phyloP scores from a whole-genome alignment of 179 eudicot genomes.

The Drosera spatulata region DNA sequence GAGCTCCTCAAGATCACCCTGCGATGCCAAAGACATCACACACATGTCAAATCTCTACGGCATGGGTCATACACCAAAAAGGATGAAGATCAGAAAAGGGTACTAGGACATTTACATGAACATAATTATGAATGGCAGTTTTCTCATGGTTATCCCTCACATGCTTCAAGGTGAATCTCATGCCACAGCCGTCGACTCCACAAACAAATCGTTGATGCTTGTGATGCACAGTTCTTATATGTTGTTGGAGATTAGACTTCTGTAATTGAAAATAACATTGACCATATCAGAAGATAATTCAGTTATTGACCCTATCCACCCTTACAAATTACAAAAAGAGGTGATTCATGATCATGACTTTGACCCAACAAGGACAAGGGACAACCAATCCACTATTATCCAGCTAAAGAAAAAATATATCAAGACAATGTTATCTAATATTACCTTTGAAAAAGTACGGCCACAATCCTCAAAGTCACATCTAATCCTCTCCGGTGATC shows the following conservation, averaged over 20 bases:
- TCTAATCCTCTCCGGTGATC: conserved; percentile 23
- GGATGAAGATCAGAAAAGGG: too few species aligned
- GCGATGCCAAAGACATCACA: background rate
- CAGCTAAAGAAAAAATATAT: too few species aligned
- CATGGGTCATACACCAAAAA: too few species aligned
- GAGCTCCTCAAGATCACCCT: conserved; percentile 80
- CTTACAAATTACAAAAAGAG: too few species aligned
- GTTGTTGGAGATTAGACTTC: conserved; percentile 56
- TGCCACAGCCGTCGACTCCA: conserved; percentile 55
- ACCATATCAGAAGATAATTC: too few species aligned
- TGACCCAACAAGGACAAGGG: too few species aligned
- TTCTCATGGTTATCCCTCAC: conserved; percentile 13
- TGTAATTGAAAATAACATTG: conserved; percentile 7
- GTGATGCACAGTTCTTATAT: conserved; percentile 35
- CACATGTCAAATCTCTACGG: too few species aligned
- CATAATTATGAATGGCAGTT: conserved; percentile 5
- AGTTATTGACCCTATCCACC: too few species aligned
- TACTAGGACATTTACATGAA: conserved; percentile 3
- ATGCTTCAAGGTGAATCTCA: conserved; percentile 65
- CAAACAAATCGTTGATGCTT: conserved; percentile 30
- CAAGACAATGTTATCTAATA: background rate
- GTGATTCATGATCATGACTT: too few species aligned
- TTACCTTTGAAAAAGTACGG: conserved; percentile 40
- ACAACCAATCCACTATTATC: too few species aligned
- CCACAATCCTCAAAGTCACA: conserved; percentile 38